Base-by-base conservation (phyloP, 768 basidiomycete genomes). In the Suillus decipiens region DNA sequence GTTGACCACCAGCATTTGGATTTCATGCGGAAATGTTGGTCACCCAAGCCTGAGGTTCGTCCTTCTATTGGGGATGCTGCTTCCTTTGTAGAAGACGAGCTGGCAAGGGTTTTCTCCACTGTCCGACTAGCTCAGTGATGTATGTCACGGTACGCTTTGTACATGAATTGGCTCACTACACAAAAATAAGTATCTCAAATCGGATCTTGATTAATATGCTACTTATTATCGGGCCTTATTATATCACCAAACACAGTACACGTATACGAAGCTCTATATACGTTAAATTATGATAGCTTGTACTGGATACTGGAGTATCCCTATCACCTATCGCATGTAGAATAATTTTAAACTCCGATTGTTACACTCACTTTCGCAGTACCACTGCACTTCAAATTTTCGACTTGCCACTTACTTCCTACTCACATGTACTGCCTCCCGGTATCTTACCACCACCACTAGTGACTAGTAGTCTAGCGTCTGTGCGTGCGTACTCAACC, bases 1-100 rank as follows among this genome's bases (percentile, higher is more conserved):
- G 14, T 56, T 56, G 15, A 15, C 55, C 36, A 24, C 14, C 55
- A 17, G 9, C 55, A 56, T 39, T 28, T 56, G 55, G 36, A 37
- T 9, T 56, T 56, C n/a, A 56, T 56, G 55, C 37, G 36, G 15
- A 17, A 10, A 15, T 56, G 55, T 28, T 56, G 55, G 55, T 56
- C 36, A n/a, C 6, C 14, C 2, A 17, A 56, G 36, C 55, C 55
- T 28, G 9, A 24, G 24, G 6, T 10, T 5, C 55, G 55, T 24
- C 55, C 55, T 39, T 24, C 55, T 8, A 56, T 9, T 19, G 14
- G 9, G 22, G 22, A 56, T 39, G 55, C 36, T 24, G 15, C 55
- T 24, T 56, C 55, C 36, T 56, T 56, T 39, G 22, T 56, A 5
- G 22, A 39, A 3, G 12, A 37, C 9, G 55, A 56, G 4, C 22